Percentiles rank a stretch among this genome's conserved stretches.
Evolutionary conservation across 805 yeast species (phyloP).

Genomic region (Tetrapisispora namnaoensis): DNA sequence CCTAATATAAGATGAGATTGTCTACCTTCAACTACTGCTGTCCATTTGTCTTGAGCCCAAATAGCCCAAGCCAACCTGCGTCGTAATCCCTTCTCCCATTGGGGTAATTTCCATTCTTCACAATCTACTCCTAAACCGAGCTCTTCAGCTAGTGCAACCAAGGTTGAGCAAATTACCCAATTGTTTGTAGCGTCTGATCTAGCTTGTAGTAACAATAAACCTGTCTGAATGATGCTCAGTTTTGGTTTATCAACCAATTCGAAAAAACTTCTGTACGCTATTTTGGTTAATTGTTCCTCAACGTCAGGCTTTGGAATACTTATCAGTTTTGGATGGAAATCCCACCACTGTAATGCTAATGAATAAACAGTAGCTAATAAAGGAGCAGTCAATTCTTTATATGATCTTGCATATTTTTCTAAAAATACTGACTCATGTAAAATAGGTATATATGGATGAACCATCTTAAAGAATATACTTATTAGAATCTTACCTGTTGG

Average conservation of each 20-base stretch:
- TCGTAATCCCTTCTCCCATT: conserved; percentile 89
- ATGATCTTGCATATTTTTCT: conserved; percentile 85
- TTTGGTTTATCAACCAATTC: conserved; percentile 81
- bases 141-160: conserved; percentile 82
- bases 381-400: conserved; percentile 86
- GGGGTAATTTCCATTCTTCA: conserved; percentile 81
- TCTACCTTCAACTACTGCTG: conserved; percentile 66
- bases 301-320: conserved; percentile 69
- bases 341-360: conserved; percentile 92
- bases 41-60: conserved; percentile 87
- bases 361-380: conserved; percentile 83
- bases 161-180: conserved; percentile 81
- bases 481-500: conserved; percentile 83
- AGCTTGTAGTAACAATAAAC: conserved; percentile 61
- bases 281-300: conserved; percentile 53
- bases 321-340: conserved; percentile 54
- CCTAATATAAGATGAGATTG: conserved; percentile 72
- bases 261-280: conserved; percentile 54
- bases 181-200: conserved; percentile 51
- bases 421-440: conserved; percentile 83
- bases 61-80: conserved; percentile 94
- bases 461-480: conserved; percentile 70
- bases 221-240: conserved; percentile 86
- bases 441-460: conserved; percentile 88
- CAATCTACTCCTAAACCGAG: conserved; percentile 88